Evolutionary conservation across 2,329 filamentous ascomycete genomes (phyloP), one percentile per base, ranked within the genome.

Genomic region (Neofusicoccum parvum): DNA sequence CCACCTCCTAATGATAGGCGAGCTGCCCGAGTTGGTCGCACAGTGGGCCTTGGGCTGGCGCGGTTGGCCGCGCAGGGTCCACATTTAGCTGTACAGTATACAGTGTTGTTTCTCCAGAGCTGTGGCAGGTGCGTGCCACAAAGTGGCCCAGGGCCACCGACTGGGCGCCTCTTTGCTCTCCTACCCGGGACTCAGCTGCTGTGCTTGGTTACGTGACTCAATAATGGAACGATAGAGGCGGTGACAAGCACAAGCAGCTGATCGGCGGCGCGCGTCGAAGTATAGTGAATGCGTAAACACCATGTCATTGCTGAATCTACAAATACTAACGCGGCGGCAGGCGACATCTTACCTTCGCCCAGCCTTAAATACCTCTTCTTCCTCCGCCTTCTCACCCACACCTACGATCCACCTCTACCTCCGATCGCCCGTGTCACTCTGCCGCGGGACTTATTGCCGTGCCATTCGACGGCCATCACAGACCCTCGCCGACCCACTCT

Each of bases 181-280:
- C 32, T 62, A 15, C 45, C 48, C 45, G 59, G 58, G 43, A 23
- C 59, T 51, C 45, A 51, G 59, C 59, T 62, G 59, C 36, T 62
- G 59, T 62, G 59, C 59, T 15, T 62, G 59, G 56, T 62, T 62
- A 62, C 59, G 20, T 49, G 59, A 27, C 46, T 62, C 59, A 62
- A 62, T 62, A 50, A 62, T 41, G 39, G 46, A 32, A 59, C 56
- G 20, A 5, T 9, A 37, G 56, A 60, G 27, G 27, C 41, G 43
- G 41, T 60, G 56, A 48, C 56, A 37, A 41, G 32, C 15, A 32
- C 27, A 7, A 32, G 27, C 56, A 60, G 56, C 41, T 60, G 56
- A 60, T 60, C 56, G 41, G 43, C 56, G 56, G 43, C 10, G 39
- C 41, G 27, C n/a, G 56, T 36, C 37, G 56, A 37, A 23, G 32